A percentile compares a stretch with the other conserved stretches of the same genome.
These are phyloP conservation scores for Trichoderma asperellum DNA, from an alignment of 2,329 filamentous ascomycete genomes.

Conservation along the genomic window DNA sequence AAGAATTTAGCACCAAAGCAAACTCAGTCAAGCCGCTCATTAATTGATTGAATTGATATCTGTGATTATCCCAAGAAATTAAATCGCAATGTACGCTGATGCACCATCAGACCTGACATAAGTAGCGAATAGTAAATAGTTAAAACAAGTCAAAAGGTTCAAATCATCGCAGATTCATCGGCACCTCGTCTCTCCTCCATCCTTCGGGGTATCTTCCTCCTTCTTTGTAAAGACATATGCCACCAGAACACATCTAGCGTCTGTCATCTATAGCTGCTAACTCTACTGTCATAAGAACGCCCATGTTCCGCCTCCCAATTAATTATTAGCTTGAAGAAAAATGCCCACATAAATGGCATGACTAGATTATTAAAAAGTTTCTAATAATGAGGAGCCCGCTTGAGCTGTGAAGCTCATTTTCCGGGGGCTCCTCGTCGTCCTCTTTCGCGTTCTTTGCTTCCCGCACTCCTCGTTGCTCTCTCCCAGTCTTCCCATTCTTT, in stretches of 20 bases:
- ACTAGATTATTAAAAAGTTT: background rate
- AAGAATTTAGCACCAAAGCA: background rate
- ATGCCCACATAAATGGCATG: background rate
- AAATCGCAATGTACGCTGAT: slow-evolving; percentile 9
- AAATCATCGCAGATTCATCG: slow-evolving; percentile 19
- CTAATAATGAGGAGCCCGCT: background rate
- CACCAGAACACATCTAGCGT: background rate
- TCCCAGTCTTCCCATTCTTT: slow-evolving; percentile 93
- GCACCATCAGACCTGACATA: slow-evolving; percentile 5
- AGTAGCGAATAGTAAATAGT: background rate
- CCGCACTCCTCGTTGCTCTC: slow-evolving; percentile 56
- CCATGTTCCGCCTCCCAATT: slow-evolving; percentile 4
- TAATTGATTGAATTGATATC: background rate
- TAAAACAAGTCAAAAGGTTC: slow-evolving; percentile 1
- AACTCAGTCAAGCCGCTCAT: background rate
- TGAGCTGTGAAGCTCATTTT: slow-evolving; percentile 26
- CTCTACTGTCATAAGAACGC: background rate
- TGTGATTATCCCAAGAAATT: slow-evolving; percentile 7
- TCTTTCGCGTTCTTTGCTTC: slow-evolving; percentile 42
- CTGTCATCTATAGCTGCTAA: slow-evolving; percentile 5
- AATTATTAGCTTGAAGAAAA: slow-evolving; percentile 4
- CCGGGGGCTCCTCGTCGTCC: slow-evolving; percentile 37
- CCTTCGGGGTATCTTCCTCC: slow-evolving; percentile 21
- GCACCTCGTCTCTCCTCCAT: slow-evolving; percentile 7
- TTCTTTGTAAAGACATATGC: slow-evolving; percentile 12